These are phyloP conservation scores for Bremia lactucae DNA, from an alignment of 352 stramenopile species.

Conservation along the genomic window DNA sequence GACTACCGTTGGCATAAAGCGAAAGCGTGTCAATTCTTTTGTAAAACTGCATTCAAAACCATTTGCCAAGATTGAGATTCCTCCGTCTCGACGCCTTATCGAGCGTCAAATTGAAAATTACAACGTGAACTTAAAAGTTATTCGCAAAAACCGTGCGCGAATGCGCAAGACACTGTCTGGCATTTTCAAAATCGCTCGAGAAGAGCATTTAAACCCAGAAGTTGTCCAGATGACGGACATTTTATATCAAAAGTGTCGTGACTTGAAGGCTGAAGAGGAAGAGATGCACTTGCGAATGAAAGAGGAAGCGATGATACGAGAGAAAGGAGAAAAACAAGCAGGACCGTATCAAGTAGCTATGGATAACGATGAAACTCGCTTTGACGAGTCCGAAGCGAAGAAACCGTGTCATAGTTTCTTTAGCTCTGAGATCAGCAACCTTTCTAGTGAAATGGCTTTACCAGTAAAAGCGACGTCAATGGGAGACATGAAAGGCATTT, in stretches of 20 bases:
- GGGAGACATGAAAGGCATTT: conserved; percentile 26
- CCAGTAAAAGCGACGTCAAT: conserved; percentile 1
- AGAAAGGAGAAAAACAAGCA: conserved; percentile 10
- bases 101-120: conserved; percentile 67
- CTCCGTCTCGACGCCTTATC: conserved; percentile 50
- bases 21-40: conserved; percentile 14
- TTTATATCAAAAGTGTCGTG: conserved; percentile 43
- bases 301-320: conserved; percentile 12
- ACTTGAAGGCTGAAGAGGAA: conserved; percentile 36
- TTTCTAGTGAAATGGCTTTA: background rate
- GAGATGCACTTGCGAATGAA: conserved; percentile 25
- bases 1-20: conserved; percentile 37
- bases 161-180: conserved; percentile 41
- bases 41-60: conserved; percentile 25
- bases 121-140: conserved; percentile 36
- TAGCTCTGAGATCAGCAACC: conserved; percentile 4
- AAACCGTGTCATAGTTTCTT: conserved; percentile 20
- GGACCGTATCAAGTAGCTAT: conserved; percentile 2
- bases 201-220: conserved; percentile 46
- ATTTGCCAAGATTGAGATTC: conserved; percentile 49
- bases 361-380: conserved; percentile 5
- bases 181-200: conserved; percentile 47
- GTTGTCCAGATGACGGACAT: conserved; percentile 45
- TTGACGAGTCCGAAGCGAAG: conserved; percentile 26
- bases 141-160: conserved; percentile 32